Percentiles rank a stretch among this genome's conserved stretches.
phyloP scores from a whole-genome alignment of 306 rosid genomes.

The Sicyos edulis region DNA sequence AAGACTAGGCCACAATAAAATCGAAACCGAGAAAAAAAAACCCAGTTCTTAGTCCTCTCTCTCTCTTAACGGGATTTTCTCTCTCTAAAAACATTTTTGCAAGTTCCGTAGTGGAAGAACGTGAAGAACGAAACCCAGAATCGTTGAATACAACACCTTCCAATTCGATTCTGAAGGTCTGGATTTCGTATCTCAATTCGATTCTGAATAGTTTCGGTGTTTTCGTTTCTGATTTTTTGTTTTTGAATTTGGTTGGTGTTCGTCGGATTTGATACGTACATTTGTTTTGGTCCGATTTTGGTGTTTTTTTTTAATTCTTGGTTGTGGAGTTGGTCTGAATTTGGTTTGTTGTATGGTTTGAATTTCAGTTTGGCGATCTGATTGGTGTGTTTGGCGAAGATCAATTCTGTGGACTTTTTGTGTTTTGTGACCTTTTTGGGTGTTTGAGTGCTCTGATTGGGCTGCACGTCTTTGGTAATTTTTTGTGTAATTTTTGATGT shows the following conservation, averaged over 20 bases:
- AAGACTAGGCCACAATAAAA: constrained; percentile 54
- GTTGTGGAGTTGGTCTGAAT: constrained; percentile 10
- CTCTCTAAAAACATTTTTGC: constrained; percentile 37
- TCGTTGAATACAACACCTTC: constrained; percentile 34
- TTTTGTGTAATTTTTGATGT: neutral
- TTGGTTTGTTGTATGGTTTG: constrained; percentile 13
- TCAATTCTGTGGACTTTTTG: constrained; percentile 20
- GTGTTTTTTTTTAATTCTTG: neutral
- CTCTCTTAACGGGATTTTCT: constrained; percentile 27
- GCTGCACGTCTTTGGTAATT: neutral
- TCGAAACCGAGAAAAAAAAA: constrained; percentile 28
- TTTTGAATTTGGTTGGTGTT: neutral
- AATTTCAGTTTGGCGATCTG: constrained; percentile 34
- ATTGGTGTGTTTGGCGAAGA: constrained; percentile 17
- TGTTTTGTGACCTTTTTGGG: constrained; percentile 1
- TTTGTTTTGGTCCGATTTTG: constrained; percentile 9
- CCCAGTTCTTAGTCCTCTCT: constrained; percentile 21
- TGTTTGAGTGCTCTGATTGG: constrained; percentile 16
- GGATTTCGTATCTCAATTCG: constrained; percentile 19
- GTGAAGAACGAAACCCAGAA: constrained; percentile 25
- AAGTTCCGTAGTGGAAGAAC: constrained; percentile 34
- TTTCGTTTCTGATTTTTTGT: constrained; percentile 3
- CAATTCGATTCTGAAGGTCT: constrained; percentile 46
- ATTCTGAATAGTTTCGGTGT: neutral
- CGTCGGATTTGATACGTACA: constrained; percentile 10